These are phyloP conservation scores for Crinitomyces ghanaensis DNA, from an alignment of 805 yeast genomes.

Conservation along the genomic window DNA sequence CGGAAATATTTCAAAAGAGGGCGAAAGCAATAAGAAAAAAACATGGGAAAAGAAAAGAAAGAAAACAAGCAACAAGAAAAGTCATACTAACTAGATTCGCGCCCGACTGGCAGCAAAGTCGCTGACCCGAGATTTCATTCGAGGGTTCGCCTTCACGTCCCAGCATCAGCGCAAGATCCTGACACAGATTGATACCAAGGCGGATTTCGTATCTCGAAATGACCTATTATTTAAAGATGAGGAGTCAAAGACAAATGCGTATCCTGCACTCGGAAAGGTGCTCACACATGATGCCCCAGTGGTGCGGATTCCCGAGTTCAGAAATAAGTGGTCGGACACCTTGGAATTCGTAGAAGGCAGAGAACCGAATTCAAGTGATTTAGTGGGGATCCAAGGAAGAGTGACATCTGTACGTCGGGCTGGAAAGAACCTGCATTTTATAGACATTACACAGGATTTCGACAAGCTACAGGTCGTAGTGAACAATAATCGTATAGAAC, in stretches of 20 bases:
- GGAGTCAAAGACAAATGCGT: constrained; percentile 3
- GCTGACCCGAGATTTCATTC: too few relatives aligned
- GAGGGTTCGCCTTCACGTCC: too few relatives aligned
- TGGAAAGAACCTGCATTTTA: constrained; percentile 57
- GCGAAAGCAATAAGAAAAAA: too few relatives aligned
- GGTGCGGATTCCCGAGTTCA: constrained; percentile 9
- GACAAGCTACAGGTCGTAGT: constrained; percentile 50
- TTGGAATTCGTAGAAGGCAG: too few relatives aligned
- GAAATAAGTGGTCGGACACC: constrained; percentile 2
- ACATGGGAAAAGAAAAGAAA: too few relatives aligned
- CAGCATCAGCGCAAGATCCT: neutral
- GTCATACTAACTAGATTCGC: too few relatives aligned
- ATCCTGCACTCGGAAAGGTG: constrained; percentile 9
- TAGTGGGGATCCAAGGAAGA: constrained; percentile 39
- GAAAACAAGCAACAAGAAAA: too few relatives aligned
- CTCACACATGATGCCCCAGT: neutral
- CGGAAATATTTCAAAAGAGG: too few relatives aligned
- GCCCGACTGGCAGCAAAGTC: too few relatives aligned
- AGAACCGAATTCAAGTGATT: neutral
- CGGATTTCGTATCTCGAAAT: constrained; percentile 13
- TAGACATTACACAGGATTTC: constrained; percentile 58
- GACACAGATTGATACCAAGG: constrained; percentile 3
- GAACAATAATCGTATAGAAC: constrained; percentile 36
- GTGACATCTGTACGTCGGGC: constrained; percentile 46
- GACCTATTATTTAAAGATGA: neutral